Conservation (phyloP, 2,329 filamentous ascomycete genomes). For the Tolypocladium guangdongense region DNA sequence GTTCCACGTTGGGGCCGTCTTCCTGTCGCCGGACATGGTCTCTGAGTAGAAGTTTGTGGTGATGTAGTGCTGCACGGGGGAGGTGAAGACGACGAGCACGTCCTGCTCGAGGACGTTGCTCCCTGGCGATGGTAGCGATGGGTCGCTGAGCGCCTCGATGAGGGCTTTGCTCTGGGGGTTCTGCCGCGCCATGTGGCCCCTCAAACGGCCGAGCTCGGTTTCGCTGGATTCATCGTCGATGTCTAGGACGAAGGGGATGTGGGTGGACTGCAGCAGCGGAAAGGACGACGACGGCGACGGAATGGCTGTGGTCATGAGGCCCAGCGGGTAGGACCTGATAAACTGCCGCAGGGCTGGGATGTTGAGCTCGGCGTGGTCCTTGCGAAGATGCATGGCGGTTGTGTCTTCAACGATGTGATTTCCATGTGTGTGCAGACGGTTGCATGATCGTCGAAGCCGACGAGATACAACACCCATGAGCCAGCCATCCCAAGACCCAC, state of each 20-base stretch:
- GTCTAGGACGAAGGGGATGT: constrained; percentile 50
- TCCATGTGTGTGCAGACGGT: background rate
- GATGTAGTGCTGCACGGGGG: constrained; percentile 48
- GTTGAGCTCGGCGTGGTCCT: constrained; percentile 38
- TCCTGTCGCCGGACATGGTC: constrained; percentile 47
- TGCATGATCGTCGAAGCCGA: background rate
- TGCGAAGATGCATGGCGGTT: constrained; percentile 43
- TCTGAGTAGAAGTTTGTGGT: constrained; percentile 57
- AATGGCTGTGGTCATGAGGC: constrained; percentile 52
- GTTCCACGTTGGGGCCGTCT: constrained; percentile 61
- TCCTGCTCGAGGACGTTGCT: constrained; percentile 33
- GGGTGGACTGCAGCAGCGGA: constrained; percentile 44
- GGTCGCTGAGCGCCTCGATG: constrained; percentile 29
- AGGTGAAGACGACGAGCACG: constrained; percentile 52
- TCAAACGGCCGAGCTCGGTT: constrained; percentile 29
- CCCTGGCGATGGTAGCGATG: background rate
- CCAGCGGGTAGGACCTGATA: constrained; percentile 48
- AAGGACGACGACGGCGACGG: constrained; percentile 28
- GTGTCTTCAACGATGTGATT: background rate
- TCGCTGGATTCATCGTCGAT: constrained; percentile 27
- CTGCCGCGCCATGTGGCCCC: constrained; percentile 49
- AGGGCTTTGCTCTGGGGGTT: constrained; percentile 56
- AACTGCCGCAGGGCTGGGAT: constrained; percentile 40
- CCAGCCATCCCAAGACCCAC: background rate
- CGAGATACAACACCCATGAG: background rate